Base-by-base conservation (phyloP, 768 basidiomycete species). In the Phanerochaete sordida region DNA sequence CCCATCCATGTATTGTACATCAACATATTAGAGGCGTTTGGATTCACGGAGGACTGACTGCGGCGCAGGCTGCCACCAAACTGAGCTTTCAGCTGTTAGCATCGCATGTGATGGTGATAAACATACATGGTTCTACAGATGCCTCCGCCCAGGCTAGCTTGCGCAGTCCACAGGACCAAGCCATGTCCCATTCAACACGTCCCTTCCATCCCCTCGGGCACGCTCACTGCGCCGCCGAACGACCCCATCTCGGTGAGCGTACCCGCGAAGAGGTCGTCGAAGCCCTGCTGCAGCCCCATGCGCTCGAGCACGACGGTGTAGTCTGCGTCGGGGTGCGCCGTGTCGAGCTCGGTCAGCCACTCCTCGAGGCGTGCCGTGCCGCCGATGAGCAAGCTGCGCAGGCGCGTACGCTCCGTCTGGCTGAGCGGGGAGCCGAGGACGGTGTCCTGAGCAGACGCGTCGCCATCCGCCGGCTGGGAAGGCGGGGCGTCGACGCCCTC, bases 361-460 rank as follows among this genome's bases (percentile, higher is more conserved):
- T 88, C 88, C 64, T 91, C 90, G 46, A 93, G 67, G 9, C 70
- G 75, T 12, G 81, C 79, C 27, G 82, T 79, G 0, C 86, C 87
- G 0, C 78, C 76, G 3, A 89, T 73, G 30, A 92, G 75, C 50
- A 92, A 66, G 64, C 90, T 91, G 43, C 82, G 75, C 26, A 92
- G 69, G n/a, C 90, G 77, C 13, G 87, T 86, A 31, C 83, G 73
- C 63, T 92, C 91, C 4, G 91, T 93, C 65, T 87, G 86, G 58
- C 76, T 89, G 48, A 84, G 70, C 2, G 82, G 80, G 3, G 83
- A 74, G 24, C 81, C 77, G 47, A 31, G 43, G 50, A 31, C 68
- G 59, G 35, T 15, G 26, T 47, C 68, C 70, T 37, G 15, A 13
- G 11, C 43, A 0, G 62, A 61, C 5, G 72, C 63, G 28, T 70